These are phyloP conservation scores for Penstemon eatonii DNA, from an alignment of 257 asterid species.

Conservation along the genomic window DNA sequence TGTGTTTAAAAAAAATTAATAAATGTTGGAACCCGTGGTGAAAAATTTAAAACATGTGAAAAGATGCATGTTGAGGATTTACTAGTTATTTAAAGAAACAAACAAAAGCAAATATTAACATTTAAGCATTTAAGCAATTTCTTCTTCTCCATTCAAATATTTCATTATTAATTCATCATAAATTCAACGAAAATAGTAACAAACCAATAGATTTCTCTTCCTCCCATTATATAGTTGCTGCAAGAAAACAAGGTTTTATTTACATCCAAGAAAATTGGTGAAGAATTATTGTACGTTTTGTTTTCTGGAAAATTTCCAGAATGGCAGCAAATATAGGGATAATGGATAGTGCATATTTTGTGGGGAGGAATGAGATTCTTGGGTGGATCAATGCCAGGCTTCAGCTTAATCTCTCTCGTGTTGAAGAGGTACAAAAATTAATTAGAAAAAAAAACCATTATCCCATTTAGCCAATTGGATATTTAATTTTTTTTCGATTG, in stretches of 20 bases:
- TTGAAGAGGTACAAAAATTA: slow-evolving; percentile 66
- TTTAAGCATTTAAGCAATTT: too few relatives aligned
- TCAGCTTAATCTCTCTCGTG: slow-evolving; percentile 72
- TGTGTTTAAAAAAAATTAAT: too few relatives aligned
- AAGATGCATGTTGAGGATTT: too few relatives aligned
- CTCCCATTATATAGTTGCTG: slow-evolving; percentile 1
- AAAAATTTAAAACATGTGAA: too few relatives aligned
- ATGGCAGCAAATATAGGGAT: slow-evolving; percentile 89
- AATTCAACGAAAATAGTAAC: slow-evolving; percentile 6
- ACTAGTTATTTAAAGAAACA: too few relatives aligned
- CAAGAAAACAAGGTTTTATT: not conserved
- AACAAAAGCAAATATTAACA: not conserved
- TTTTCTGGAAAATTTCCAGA: slow-evolving; percentile 21
- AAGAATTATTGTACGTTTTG: slow-evolving; percentile 18
- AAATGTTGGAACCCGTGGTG: too few relatives aligned
- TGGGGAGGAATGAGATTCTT: slow-evolving; percentile 86
- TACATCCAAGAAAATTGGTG: slow-evolving; percentile 15
- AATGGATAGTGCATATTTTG: slow-evolving; percentile 91
- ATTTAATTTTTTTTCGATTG: not conserved
- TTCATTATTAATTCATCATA: not conserved
- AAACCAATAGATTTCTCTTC: slow-evolving; percentile 11
- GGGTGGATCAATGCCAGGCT: slow-evolving; percentile 82
- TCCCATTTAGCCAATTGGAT: slow-evolving; percentile 10
- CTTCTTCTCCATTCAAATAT: not conserved
- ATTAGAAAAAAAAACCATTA: not conserved